Conservation (phyloP, 805 yeast genomes). For the Yarrowia sp. region DNA sequence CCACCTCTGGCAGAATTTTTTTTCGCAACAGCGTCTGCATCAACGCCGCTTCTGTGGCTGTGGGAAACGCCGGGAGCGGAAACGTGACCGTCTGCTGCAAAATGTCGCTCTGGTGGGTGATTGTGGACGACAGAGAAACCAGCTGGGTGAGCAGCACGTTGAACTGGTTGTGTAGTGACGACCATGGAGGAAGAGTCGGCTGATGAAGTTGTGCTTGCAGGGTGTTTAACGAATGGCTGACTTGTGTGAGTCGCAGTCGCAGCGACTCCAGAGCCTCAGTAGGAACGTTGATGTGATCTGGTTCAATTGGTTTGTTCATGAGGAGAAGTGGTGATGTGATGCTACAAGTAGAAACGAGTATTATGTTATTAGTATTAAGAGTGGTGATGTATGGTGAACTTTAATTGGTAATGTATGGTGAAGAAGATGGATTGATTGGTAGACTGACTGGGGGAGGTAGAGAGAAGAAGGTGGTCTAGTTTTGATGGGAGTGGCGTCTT, state of each 20-base stretch:
- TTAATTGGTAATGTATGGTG: background rate
- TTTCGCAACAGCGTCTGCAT: constrained; percentile 85
- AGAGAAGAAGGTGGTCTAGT: no score
- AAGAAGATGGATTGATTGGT: background rate
- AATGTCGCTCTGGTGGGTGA: constrained; percentile 65
- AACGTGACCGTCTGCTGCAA: constrained; percentile 75
- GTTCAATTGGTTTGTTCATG: constrained; percentile 33
- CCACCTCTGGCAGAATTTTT: constrained; percentile 88
- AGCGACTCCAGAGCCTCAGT: constrained; percentile 67
- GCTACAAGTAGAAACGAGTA: background rate
- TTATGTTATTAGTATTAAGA: no score
- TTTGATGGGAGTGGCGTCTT: no score
- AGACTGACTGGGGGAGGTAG: no score
- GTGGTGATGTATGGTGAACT: constrained; percentile 6
- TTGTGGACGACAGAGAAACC: constrained; percentile 72
- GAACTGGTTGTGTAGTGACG: constrained; percentile 81
- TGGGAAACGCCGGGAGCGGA: constrained; percentile 85
- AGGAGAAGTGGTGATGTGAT: background rate
- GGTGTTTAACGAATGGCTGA: constrained; percentile 65
- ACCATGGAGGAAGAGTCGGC: constrained; percentile 60
- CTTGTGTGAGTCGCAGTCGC: constrained; percentile 65
- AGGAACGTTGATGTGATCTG: constrained; percentile 59
- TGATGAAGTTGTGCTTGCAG: constrained; percentile 61
- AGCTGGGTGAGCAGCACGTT: constrained; percentile 84
- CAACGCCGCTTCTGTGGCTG: constrained; percentile 81